phyloP scores from a whole-genome alignment of 2,329 filamentous ascomycete genomes.

The Cladosporium sp. region DNA sequence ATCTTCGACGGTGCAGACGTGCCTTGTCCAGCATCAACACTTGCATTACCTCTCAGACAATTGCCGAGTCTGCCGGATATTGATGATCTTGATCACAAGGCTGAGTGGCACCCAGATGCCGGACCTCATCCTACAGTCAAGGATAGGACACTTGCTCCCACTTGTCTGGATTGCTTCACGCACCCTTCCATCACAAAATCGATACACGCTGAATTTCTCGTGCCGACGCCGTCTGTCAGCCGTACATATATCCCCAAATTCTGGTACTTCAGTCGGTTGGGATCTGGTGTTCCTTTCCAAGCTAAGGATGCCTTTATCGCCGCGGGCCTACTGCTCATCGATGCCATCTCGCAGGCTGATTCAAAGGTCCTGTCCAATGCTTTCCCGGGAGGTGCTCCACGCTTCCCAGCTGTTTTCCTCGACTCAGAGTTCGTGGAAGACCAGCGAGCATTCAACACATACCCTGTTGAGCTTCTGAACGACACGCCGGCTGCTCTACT shows the following conservation, averaged over 20 bases:
- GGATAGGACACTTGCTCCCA: conserved; percentile 16
- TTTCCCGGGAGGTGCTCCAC: conserved; percentile 24
- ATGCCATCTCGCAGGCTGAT: conserved; percentile 20
- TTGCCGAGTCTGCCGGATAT: conserved; percentile 9
- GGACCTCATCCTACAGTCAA: conserved; percentile 3
- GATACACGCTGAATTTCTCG: not conserved
- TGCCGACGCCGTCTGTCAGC: not conserved
- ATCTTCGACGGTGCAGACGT: conserved; percentile 11
- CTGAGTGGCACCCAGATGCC: conserved; percentile 23
- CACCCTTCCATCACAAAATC: not conserved
- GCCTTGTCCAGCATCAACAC: not conserved
- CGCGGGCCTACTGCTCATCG: conserved; percentile 31
- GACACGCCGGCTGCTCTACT: conserved; percentile 16
- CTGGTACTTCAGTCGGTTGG: conserved; percentile 4
- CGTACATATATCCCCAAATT: not conserved
- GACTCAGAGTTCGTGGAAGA: conserved; percentile 30
- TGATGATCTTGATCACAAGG: conserved; percentile 9
- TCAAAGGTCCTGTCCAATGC: conserved; percentile 24
- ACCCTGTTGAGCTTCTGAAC: conserved; percentile 9
- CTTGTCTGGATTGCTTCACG: conserved; percentile 14
- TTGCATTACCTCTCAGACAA: conserved; percentile 5
- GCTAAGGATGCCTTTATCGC: conserved; percentile 32
- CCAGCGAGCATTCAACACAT: conserved; percentile 10
- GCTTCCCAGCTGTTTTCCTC: conserved; percentile 34
- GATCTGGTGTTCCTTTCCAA: conserved; percentile 1